Evolutionary conservation across 768 basidiomycete species (phyloP).

Genomic region (Boletus tomentosulus): DNA sequence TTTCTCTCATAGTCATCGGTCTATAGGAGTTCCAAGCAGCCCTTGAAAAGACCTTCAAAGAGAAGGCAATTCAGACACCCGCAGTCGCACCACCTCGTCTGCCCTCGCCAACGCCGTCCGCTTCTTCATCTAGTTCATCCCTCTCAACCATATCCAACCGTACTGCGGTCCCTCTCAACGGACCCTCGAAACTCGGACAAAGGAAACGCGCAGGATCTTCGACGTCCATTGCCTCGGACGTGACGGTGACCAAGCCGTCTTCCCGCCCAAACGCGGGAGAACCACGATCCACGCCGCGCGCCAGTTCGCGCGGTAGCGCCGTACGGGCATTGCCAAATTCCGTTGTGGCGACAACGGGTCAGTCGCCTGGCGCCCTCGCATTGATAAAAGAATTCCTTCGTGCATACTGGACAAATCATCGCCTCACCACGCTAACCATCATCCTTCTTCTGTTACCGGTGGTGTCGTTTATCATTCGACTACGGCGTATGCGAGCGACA

Average conservation of each 20-base stretch:
- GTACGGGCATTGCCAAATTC: conserved; percentile 10
- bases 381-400: conserved; percentile 46
- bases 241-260: conserved; percentile 23
- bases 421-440: conserved; percentile 42
- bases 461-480: conserved; percentile 47
- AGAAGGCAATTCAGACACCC: conserved; percentile 14
- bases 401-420: conserved; percentile 46
- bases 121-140: conserved; percentile 59
- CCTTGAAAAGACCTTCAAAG: conserved; percentile 30
- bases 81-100: conserved; percentile 28
- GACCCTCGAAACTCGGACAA: conserved; percentile 12
- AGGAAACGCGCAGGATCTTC: conserved; percentile 17
- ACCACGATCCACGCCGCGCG: conserved; percentile 7
- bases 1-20: conserved; percentile 5
- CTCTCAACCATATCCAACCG: conserved; percentile 70
- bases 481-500: conserved; percentile 38
- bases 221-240: conserved; percentile 22
- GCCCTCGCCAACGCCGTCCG: conserved; percentile 49
- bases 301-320: conserved; percentile 13
- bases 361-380: conserved; percentile 30
- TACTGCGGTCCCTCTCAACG: conserved; percentile 53
- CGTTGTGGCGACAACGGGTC: conserved; percentile 9
- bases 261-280: conserved; percentile 5
- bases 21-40: conserved; percentile 32
- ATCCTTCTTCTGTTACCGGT: conserved; percentile 41